Evolutionary conservation across 768 basidiomycete genomes (phyloP).

Genomic region (Boletus eberwhitei): DNA sequence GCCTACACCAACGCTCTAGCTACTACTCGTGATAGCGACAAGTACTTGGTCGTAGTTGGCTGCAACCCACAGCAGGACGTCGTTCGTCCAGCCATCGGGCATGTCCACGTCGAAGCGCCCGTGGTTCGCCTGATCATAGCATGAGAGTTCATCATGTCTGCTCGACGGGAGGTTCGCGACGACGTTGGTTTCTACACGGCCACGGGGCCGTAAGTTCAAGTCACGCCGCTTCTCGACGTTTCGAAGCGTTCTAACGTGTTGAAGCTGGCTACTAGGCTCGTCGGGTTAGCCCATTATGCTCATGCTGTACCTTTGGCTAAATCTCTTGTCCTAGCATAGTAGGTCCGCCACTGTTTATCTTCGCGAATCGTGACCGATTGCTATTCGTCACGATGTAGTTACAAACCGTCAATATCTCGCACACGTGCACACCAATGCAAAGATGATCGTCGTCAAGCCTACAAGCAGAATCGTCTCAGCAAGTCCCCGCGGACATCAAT

Average conservation of each 20-base stretch:
- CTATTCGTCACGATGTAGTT: too few species aligned
- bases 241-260: too few species aligned
- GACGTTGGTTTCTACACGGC: neutral
- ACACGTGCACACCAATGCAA: too few species aligned
- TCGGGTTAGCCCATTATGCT: too few species aligned
- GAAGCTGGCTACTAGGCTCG: too few species aligned
- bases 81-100: conserved; percentile 74
- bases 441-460: too few species aligned
- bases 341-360: conserved; percentile 17
- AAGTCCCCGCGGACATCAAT: too few species aligned
- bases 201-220: neutral
- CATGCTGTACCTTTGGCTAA: conserved; percentile 34
- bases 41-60: conserved; percentile 61
- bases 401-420: too few species aligned
- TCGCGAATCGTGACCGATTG: neutral
- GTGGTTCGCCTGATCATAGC: neutral
- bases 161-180: neutral
- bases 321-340: conserved; percentile 56
- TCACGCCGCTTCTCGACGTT: neutral
- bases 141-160: neutral
- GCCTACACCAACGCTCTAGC: neutral
- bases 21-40: conserved; percentile 27
- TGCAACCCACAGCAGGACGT: conserved; percentile 75
- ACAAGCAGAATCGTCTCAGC: too few species aligned
- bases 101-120: neutral